A percentile compares a stretch with the other conserved stretches of the same genome.
phyloP scores from a whole-genome alignment of 139 green algal genomes.

The Chlorella ohadii region DNA sequence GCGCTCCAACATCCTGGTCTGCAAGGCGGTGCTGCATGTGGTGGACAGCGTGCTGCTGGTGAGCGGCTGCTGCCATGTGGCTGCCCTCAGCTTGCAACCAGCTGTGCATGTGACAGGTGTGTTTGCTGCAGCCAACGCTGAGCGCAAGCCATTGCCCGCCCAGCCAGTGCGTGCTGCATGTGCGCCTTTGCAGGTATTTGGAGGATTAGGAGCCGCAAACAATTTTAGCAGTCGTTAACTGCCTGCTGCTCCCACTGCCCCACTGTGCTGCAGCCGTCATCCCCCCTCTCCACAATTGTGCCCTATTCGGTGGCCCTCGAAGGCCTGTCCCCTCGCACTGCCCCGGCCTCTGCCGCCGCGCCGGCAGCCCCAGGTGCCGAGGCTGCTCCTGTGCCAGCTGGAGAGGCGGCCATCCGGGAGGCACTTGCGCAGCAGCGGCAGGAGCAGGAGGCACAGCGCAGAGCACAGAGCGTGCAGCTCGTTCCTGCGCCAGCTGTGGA shows the following conservation, averaged over 20 bases:
- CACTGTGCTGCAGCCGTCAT: background rate
- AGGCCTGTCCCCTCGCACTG: background rate
- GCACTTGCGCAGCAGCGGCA: background rate
- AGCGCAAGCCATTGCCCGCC: background rate
- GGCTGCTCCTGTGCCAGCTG: background rate
- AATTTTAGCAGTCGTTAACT: too few species aligned
- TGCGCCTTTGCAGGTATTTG: too few species aligned
- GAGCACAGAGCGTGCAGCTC: background rate
- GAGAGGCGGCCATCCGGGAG: background rate
- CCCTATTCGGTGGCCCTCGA: background rate
- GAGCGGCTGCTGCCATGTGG: background rate
- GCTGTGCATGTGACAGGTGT: too few species aligned
- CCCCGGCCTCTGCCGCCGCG: background rate
- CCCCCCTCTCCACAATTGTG: background rate
- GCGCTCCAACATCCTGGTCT: constrained; percentile 12
- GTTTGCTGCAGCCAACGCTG: too few species aligned
- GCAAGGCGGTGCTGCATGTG: background rate
- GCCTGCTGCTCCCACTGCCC: too few species aligned
- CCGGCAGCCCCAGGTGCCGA: background rate
- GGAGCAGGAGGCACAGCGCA: background rate
- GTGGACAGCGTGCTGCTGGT: constrained; percentile 8
- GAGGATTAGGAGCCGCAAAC: too few species aligned
- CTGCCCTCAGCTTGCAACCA: too few species aligned
- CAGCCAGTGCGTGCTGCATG: too few species aligned
- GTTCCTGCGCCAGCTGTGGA: background rate